phyloP scores from a whole-genome alignment of 2,329 filamentous ascomycete species.

The Trichoderma harzianum region DNA sequence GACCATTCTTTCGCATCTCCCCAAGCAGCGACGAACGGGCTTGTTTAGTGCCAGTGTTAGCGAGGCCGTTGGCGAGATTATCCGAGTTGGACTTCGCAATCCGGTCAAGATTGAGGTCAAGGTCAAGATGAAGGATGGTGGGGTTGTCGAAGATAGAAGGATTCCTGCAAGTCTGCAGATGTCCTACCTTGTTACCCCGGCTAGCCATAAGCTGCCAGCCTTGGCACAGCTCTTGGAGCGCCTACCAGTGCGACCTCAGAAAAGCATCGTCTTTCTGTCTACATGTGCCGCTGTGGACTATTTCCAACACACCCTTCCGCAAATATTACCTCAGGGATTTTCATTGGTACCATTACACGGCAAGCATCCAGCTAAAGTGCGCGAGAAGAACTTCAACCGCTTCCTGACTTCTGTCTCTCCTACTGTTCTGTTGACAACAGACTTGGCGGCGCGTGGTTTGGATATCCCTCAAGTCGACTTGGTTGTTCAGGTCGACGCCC shows the following conservation, averaged over 20 bases:
- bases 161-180: conserved; percentile 93
- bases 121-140: conserved; percentile 70
- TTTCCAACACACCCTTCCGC: conserved; percentile 75
- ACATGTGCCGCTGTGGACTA: conserved; percentile 96
- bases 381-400: conserved; percentile 79
- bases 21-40: conserved; percentile 90
- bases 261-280: conserved; percentile 86
- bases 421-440: conserved; percentile 83
- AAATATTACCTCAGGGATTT: conserved; percentile 65
- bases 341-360: conserved; percentile 80
- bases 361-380: conserved; percentile 83
- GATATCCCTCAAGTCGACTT: conserved; percentile 91
- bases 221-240: conserved; percentile 66
- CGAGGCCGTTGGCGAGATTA: conserved; percentile 89
- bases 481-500: conserved; percentile 82
- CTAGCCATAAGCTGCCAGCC: conserved; percentile 76
- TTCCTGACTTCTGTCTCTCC: conserved; percentile 74
- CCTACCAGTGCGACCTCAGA: conserved; percentile 71
- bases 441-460: conserved; percentile 84
- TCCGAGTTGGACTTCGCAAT: conserved; percentile 86
- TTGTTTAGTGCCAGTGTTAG: conserved; percentile 95
- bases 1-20: conserved; percentile 76
- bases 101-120: conserved; percentile 93
- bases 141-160: conserved; percentile 70
- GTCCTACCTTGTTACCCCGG: conserved; percentile 72